Conservation (phyloP, 1,284 basidiomycete species). For the Hymenochaete sp. region DNA sequence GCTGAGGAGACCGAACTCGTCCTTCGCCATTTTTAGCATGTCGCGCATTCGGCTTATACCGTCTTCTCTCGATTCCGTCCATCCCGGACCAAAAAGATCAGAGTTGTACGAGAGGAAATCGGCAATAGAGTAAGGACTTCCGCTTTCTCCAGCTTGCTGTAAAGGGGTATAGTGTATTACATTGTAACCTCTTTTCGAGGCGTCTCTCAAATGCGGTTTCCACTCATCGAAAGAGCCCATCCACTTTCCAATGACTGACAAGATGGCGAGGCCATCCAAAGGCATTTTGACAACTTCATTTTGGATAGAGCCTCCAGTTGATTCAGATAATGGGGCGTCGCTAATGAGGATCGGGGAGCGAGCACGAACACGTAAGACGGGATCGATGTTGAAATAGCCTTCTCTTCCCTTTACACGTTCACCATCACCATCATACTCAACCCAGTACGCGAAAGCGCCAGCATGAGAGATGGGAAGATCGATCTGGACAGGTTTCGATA, state of each 20-base stretch:
- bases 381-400: conserved; percentile 95
- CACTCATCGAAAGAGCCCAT: conserved; percentile 80
- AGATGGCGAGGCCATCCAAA: conserved; percentile 76
- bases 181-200: conserved; percentile 84
- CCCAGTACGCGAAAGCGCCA: conserved; percentile 88
- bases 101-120: conserved; percentile 80
- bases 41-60: conserved; percentile 47
- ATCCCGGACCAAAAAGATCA: conserved; percentile 49
- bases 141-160: conserved; percentile 80
- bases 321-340: conserved; percentile 41
- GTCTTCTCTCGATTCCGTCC: conserved; percentile 36
- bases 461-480: conserved; percentile 92
- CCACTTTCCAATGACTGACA: conserved; percentile 93
- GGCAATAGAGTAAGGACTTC: conserved; percentile 86
- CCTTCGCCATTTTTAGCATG: conserved; percentile 59
- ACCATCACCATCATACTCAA: conserved; percentile 76
- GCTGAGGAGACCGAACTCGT: conserved; percentile 81
- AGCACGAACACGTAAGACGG: conserved; percentile 66
- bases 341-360: conserved; percentile 64
- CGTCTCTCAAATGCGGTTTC: conserved; percentile 73
- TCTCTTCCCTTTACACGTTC: conserved; percentile 69
- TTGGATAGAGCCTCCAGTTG: conserved; percentile 41
- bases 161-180: conserved; percentile 94
- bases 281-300: conserved; percentile 57
- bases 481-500: conserved; percentile 83